These are phyloP conservation scores for Cytidiella melzeri DNA, from an alignment of 768 basidiomycete species.

Conservation along the genomic window DNA sequence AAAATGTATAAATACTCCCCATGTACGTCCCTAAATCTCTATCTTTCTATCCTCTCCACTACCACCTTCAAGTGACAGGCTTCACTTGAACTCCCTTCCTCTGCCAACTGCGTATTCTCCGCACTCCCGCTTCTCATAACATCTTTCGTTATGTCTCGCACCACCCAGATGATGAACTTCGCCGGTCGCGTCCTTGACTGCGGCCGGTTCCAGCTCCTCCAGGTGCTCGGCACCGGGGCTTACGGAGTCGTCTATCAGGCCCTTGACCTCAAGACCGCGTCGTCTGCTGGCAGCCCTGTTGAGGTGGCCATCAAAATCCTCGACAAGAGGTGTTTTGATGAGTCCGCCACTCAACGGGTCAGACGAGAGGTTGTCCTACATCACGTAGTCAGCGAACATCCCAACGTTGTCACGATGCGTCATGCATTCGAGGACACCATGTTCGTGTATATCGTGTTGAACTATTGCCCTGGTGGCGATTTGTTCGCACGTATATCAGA, in stretches of 20 bases:
- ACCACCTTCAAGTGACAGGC: constrained; percentile 11
- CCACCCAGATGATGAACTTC: constrained; percentile 11
- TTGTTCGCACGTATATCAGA: constrained; percentile 37
- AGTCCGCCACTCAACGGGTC: no score
- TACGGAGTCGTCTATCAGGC: constrained; percentile 25
- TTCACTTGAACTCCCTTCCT: constrained; percentile 1
- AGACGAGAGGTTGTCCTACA: constrained; percentile 65
- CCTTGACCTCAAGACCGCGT: constrained; percentile 10
- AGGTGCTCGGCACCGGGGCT: constrained; percentile 20
- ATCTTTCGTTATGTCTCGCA: constrained; percentile 1
- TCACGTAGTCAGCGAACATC: constrained; percentile 43
- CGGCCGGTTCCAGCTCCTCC: constrained; percentile 18
- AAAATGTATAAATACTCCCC: neutral
- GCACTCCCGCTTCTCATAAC: neutral
- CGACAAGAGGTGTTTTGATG: constrained; percentile 32
- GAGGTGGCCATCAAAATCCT: constrained; percentile 24
- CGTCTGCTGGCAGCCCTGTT: no score
- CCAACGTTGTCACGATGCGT: constrained; percentile 63
- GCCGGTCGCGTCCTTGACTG: constrained; percentile 19
- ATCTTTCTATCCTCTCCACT: neutral
- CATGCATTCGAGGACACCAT: constrained; percentile 36
- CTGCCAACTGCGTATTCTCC: neutral
- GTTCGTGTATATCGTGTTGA: constrained; percentile 63
- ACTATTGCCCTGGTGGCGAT: constrained; percentile 34
- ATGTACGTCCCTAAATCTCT: neutral